Conservation (phyloP, 345 rosid species). For the Dimocarpus longan region DNA sequence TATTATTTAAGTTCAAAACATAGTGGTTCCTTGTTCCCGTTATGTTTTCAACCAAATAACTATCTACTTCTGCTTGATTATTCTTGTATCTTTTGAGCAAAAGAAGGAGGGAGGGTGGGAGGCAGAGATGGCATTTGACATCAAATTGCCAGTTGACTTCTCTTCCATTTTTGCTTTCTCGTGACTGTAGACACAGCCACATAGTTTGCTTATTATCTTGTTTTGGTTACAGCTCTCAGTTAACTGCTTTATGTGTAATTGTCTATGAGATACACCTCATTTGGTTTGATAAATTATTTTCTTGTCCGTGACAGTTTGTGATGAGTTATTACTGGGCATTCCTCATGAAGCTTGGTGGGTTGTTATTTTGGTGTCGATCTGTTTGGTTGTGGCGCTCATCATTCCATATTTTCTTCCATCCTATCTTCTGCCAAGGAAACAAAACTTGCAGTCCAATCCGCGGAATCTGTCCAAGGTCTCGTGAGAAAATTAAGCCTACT, state of each 20-base stretch:
- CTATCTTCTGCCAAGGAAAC: slow-evolving; percentile 39
- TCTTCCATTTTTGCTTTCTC: background rate
- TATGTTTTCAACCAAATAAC: background rate
- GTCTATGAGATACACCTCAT: background rate
- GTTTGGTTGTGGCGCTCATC: slow-evolving; percentile 56
- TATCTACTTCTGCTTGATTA: background rate
- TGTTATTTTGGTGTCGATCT: slow-evolving; percentile 52
- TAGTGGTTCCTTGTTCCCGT: background rate
- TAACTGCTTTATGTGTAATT: background rate
- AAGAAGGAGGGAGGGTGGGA: too few relatives aligned
- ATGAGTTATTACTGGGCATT: slow-evolving; percentile 72
- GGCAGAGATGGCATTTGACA: too few relatives aligned
- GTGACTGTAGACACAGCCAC: background rate
- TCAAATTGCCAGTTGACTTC: background rate
- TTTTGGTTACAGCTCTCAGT: background rate
- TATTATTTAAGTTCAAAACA: background rate
- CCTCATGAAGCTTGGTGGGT: slow-evolving; percentile 76
- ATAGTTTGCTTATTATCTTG: too few relatives aligned
- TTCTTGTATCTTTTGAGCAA: background rate
- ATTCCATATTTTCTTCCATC: slow-evolving; percentile 62
- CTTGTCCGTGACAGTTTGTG: slow-evolving; percentile 59
- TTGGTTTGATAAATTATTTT: background rate
- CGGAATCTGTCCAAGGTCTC: slow-evolving; percentile 42
- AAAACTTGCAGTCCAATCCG: slow-evolving; percentile 1
- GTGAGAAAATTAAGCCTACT: slow-evolving; percentile 15